phyloP scores from a whole-genome alignment of 345 rosid genomes.

The Moricandia arvensis region DNA sequence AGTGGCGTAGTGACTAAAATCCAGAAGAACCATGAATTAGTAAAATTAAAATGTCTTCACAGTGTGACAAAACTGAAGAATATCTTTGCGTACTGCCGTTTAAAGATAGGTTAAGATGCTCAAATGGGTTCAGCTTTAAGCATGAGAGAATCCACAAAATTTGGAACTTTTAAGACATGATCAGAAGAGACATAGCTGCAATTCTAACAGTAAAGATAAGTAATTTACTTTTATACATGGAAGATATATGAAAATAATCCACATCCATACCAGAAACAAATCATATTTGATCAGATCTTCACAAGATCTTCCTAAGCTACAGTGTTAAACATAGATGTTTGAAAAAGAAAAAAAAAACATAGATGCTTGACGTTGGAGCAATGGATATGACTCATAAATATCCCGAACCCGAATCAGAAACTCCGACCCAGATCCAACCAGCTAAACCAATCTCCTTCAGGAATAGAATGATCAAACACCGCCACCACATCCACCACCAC shows the following conservation, averaged over 20 bases:
- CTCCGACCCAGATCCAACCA: too few relatives aligned
- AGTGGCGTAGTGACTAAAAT: neutral
- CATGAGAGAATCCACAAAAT: conserved; percentile 75
- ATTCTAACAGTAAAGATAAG: neutral
- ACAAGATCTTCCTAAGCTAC: too few relatives aligned
- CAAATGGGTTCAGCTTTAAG: conserved; percentile 95
- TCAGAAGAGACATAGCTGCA: neutral
- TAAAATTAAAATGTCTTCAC: neutral
- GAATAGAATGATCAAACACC: conserved; percentile 57
- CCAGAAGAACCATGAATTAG: neutral
- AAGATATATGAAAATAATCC: neutral
- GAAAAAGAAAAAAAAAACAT: too few relatives aligned
- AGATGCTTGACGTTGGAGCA: too few relatives aligned
- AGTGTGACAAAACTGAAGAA: neutral
- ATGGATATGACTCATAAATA: too few relatives aligned
- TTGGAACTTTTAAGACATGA: neutral
- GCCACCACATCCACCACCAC: conserved; percentile 16
- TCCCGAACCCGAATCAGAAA: too few relatives aligned
- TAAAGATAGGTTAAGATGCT: conserved; percentile 74
- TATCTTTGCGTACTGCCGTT: conserved; percentile 94
- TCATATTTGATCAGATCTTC: neutral
- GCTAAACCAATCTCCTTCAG: too few relatives aligned
- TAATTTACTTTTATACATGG: neutral
- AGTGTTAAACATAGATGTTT: too few relatives aligned
- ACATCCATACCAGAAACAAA: neutral